Evolutionary conservation across 2,329 filamentous ascomycete genomes (phyloP).

Genomic region (Aspergillus sp.): DNA sequence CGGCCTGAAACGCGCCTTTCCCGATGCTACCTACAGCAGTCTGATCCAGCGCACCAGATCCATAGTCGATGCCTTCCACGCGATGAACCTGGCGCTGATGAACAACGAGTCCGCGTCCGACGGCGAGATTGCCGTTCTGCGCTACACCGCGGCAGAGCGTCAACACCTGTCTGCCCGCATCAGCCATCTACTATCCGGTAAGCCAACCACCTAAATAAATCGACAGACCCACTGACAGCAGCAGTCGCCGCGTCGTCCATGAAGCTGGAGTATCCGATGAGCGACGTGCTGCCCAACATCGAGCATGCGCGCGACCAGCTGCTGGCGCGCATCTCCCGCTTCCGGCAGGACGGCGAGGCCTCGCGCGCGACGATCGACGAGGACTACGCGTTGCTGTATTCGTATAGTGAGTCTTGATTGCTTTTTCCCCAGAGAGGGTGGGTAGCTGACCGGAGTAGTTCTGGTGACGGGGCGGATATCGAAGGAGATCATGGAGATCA

Average conservation of each 20-base stretch:
- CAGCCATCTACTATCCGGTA: slow-evolving; percentile 67
- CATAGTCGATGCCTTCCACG: slow-evolving; percentile 88
- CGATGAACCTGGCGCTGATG: slow-evolving; percentile 85
- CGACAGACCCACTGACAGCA: slow-evolving; percentile 24
- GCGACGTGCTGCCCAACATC: slow-evolving; percentile 77
- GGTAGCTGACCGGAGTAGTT: too few relatives aligned
- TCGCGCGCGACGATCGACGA: slow-evolving; percentile 39
- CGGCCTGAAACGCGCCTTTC: slow-evolving; percentile 79
- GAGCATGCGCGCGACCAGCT: slow-evolving; percentile 71
- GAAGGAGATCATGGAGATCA: slow-evolving; percentile 45
- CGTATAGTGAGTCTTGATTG: slow-evolving; percentile 64
- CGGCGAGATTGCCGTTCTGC: slow-evolving; percentile 71
- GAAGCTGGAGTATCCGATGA: slow-evolving; percentile 89
- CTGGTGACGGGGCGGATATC: slow-evolving; percentile 54
- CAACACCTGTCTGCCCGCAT: slow-evolving; percentile 76
- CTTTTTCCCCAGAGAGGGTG: too few relatives aligned
- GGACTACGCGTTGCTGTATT: slow-evolving; percentile 87
- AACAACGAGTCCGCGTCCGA: slow-evolving; percentile 66
- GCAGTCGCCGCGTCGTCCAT: slow-evolving; percentile 82
- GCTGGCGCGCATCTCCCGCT: slow-evolving; percentile 79
- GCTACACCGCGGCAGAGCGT: slow-evolving; percentile 70
- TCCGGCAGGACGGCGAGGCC: slow-evolving; percentile 58
- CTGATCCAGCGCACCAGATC: slow-evolving; percentile 72
- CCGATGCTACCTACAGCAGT: slow-evolving; percentile 59
- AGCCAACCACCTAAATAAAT: slow-evolving; percentile 11